Evolutionary conservation across 768 basidiomycete genomes (phyloP), one percentile per base, ranked within the genome.

Genomic region (Calocybe indica): DNA sequence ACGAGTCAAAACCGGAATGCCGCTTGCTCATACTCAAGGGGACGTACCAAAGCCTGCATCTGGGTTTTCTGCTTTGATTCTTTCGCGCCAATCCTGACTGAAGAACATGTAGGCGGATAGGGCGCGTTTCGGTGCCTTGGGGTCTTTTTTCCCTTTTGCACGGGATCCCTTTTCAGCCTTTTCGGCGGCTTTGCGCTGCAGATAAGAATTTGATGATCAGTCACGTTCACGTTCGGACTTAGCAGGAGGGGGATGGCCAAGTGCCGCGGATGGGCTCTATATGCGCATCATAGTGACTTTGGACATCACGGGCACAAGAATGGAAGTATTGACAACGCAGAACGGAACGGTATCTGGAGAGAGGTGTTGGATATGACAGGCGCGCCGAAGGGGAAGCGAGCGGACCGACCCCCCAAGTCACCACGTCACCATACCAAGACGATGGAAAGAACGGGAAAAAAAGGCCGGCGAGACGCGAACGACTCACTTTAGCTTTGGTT

Each of bases 31-130:
- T 28, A 9, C 9, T n/a, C 22, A 13, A 41, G 13, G 33, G 64
- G 32, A 52, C 76, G 55, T 55, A 88, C 93, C 94, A 61, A 97
- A 98, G 47, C 85, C 78, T 29, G 91, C 92, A 50, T 93, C 91
- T 42, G 94, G 94, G 72, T 97, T 95, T 72, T 96, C 92, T 49
- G 80, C 62, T 83, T 94, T 95, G 78, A 97, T 89, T 63, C 88
- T 81, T 69, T 94, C 88, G 62, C 94, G 80, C 89, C 91, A 88
- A 67, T 92, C 94, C 66, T 93, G 89, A 58, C 82, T 85, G 78
- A 97, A 98, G 86, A 93, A 93, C 95, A 98, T 96, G 74, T 96
- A 98, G 36, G 95, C 92, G 30, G 93, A 96, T 40, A 96, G 77
- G 0, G 91, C 88, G 46, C 93, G 83, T 73, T 97, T 96, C 52